These are phyloP conservation scores for Phialophora expanda DNA, from an alignment of 2,329 filamentous ascomycete genomes.

Conservation along the genomic window DNA sequence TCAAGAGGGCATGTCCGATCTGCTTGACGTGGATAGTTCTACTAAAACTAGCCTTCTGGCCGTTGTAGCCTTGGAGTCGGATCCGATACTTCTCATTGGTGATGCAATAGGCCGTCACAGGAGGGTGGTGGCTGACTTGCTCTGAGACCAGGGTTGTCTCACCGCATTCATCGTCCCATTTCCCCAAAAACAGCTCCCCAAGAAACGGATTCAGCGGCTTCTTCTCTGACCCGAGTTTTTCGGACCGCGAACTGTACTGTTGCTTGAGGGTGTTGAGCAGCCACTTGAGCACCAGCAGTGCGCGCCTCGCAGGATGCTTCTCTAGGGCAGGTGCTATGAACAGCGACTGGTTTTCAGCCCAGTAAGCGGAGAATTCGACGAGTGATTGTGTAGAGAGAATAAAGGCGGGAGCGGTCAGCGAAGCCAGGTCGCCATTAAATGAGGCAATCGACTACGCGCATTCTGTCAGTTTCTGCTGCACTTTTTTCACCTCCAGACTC, in stretches of 20 bases:
- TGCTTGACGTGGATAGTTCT: constrained; percentile 95
- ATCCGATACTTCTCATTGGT: constrained; percentile 84
- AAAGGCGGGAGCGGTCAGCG: constrained; percentile 79
- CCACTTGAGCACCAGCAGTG: constrained; percentile 85
- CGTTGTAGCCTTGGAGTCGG: constrained; percentile 80
- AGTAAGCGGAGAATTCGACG: constrained; percentile 68
- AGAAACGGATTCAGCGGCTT: constrained; percentile 97
- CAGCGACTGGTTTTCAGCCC: constrained; percentile 72
- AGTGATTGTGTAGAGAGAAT: constrained; percentile 80
- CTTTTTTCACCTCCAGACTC: constrained; percentile 25
- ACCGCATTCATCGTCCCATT: constrained; percentile 79
- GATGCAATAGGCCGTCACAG: constrained; percentile 92
- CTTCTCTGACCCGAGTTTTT: constrained; percentile 88
- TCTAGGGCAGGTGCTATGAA: constrained; percentile 78
- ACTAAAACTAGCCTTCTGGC: constrained; percentile 93
- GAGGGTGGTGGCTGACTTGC: constrained; percentile 93
- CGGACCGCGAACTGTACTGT: constrained; percentile 75
- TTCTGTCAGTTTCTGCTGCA: constrained; percentile 20
- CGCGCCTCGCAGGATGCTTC: constrained; percentile 73
- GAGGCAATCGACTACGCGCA: constrained; percentile 69
- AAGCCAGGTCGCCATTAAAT: constrained; percentile 82
- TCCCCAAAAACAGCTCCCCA: constrained; percentile 90
- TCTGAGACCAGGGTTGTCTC: constrained; percentile 87
- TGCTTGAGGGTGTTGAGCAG: constrained; percentile 86
- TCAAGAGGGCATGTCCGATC: constrained; percentile 84